Percentiles rank a stretch among this genome's conserved stretches.
Evolutionary conservation across 371 early-diverging fungal species (phyloP).

Genomic region (Rhizopus arrhizus): DNA sequence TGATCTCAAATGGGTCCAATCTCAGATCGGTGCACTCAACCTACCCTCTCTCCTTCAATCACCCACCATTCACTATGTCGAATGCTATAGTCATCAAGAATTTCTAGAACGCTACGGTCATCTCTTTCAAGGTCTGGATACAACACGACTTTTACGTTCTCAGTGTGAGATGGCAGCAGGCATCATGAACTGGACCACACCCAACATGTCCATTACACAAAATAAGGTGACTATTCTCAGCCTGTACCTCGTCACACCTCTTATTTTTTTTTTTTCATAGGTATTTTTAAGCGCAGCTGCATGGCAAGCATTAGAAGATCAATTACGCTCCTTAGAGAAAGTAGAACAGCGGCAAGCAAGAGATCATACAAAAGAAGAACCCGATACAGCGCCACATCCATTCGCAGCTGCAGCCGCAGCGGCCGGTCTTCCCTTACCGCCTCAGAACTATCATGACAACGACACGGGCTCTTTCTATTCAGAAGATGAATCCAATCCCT

Average conservation of each 20-base stretch:
- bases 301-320: conserved; percentile 76
- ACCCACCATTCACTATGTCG: conserved; percentile 57
- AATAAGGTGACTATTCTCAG: conserved; percentile 39
- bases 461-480: conserved; percentile 72
- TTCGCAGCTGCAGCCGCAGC: conserved; percentile 34
- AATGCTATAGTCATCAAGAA: conserved; percentile 61
- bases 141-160: conserved; percentile 42
- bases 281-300: conserved; percentile 73
- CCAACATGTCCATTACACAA: conserved; percentile 73
- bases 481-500: conserved; percentile 58
- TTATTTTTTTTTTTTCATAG: conserved; percentile 20
- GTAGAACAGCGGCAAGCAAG: conserved; percentile 45
- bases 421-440: conserved; percentile 41
- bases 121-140: conserved; percentile 47
- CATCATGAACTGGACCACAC: conserved; percentile 66
- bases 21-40: conserved; percentile 60
- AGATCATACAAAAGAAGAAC: conserved; percentile 7
- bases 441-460: conserved; percentile 30
- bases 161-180: conserved; percentile 63
- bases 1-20: conserved; percentile 59
- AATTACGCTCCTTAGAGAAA: conserved; percentile 53
- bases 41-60: conserved; percentile 55
- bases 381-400: conserved; percentile 14
- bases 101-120: conserved; percentile 72
- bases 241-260: background rate